phyloP scores from a whole-genome alignment of 1,139 yeast species.

The Zhuliangozyma blackwelliae region DNA sequence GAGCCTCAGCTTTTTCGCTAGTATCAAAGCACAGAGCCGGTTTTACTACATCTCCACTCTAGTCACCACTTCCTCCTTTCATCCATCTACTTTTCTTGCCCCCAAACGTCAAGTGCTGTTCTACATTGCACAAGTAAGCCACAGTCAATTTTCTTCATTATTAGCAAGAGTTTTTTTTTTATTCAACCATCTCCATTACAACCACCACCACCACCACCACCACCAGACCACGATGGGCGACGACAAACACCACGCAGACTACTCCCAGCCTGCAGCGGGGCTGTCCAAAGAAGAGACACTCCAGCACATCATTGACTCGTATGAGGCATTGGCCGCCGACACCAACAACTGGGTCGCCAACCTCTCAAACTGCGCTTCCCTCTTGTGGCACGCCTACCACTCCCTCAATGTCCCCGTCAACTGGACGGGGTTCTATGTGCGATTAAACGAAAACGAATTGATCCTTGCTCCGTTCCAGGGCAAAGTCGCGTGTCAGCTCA shows the following conservation, averaged over 20 bases:
- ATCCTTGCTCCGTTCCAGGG: conserved; percentile 94
- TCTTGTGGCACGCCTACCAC: conserved; percentile 84
- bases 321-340: conserved; percentile 57
- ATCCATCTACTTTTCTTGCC: too few species aligned
- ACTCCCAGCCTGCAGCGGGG: conserved; percentile 40
- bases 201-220: background rate
- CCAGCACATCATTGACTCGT: conserved; percentile 54
- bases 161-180: background rate
- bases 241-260: conserved; percentile 57
- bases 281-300: conserved; percentile 53
- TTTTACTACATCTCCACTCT: too few species aligned
- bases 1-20: too few species aligned
- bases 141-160: background rate
- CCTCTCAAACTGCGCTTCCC: conserved; percentile 76
- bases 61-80: too few species aligned
- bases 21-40: too few species aligned
- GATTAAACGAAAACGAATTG: conserved; percentile 38
- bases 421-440: conserved; percentile 91
- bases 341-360: conserved; percentile 86
- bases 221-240: conserved; percentile 6
- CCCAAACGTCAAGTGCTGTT: too few species aligned
- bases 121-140: too few species aligned
- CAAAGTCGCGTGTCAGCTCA: conserved; percentile 89
- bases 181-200: background rate
- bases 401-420: conserved; percentile 58